A percentile compares a stretch with the other conserved stretches of the same genome.
Conservation (phyloP, 441 rosid species). For the Erodium texanum region DNA sequence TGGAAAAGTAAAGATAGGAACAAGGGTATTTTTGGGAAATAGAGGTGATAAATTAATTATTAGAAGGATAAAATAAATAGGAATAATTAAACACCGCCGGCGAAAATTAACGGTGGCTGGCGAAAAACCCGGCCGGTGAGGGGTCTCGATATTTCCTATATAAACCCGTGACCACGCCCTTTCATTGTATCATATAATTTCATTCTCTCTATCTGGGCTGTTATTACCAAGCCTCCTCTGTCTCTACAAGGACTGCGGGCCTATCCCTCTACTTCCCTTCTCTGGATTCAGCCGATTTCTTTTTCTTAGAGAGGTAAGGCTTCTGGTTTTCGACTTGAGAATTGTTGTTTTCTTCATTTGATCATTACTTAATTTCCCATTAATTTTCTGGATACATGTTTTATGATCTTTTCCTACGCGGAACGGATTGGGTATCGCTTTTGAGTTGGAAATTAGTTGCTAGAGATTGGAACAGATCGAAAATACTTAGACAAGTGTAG, state of each 20-base stretch:
- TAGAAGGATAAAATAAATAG: slow-evolving; percentile 9
- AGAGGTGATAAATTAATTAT: slow-evolving; percentile 13
- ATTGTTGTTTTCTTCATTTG: neutral
- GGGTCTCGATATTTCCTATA: slow-evolving; percentile 48
- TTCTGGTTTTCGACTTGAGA: slow-evolving; percentile 2
- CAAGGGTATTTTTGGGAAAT: neutral
- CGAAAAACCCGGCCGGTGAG: slow-evolving; percentile 30
- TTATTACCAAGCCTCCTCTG: slow-evolving; percentile 7
- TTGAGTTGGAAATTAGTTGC: slow-evolving; percentile 2
- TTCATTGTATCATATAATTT: slow-evolving; percentile 17
- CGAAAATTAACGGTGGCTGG: slow-evolving; percentile 30
- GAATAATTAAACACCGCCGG: slow-evolving; percentile 10
- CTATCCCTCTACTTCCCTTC: slow-evolving; percentile 5
- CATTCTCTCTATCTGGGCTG: slow-evolving; percentile 6
- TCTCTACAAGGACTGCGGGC: neutral
- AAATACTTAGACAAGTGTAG: neutral
- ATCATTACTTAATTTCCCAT: neutral
- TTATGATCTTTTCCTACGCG: neutral
- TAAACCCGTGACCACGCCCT: slow-evolving; percentile 32
- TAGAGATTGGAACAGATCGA: slow-evolving; percentile 4
- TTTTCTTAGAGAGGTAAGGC: slow-evolving; percentile 27
- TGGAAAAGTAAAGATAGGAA: too few relatives aligned
- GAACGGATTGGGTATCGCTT: neutral
- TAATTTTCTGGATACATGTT: neutral
- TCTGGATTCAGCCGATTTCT: slow-evolving; percentile 22